phyloP scores from a whole-genome alignment of 2,329 filamentous ascomycete genomes.

The Fusarium sp. region DNA sequence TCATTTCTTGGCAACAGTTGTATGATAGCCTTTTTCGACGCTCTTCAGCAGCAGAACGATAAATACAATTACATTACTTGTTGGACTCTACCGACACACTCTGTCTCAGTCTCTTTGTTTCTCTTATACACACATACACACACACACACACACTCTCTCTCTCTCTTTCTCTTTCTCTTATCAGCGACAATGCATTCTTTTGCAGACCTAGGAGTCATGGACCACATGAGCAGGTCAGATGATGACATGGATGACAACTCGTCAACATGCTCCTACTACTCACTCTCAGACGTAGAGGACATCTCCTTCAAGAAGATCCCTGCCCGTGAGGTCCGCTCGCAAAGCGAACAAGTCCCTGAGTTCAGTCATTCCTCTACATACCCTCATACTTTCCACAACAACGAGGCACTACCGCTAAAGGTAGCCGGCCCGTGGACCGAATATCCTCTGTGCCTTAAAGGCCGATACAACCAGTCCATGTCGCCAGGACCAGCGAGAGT shows the following conservation, averaged over 20 bases:
- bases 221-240: background rate
- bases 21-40: background rate
- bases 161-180: background rate
- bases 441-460: background rate
- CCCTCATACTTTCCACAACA: background rate
- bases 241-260: constrained; percentile 9
- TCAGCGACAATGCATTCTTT: background rate
- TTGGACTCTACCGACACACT: background rate
- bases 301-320: background rate
- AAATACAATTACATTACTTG: background rate
- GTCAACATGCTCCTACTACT: constrained; percentile 9
- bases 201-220: background rate
- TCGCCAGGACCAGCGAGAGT: background rate
- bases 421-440: background rate
- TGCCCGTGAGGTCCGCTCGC: background rate
- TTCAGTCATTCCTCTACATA: background rate
- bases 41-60: background rate
- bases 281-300: background rate
- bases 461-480: background rate
- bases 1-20: background rate
- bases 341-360: background rate
- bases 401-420: background rate
- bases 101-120: too few relatives aligned
- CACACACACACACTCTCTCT: background rate
- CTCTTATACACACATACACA: too few relatives aligned